Conservation (phyloP, 495 filamentous ascomycete species). For the Pyrenula aspistea region DNA sequence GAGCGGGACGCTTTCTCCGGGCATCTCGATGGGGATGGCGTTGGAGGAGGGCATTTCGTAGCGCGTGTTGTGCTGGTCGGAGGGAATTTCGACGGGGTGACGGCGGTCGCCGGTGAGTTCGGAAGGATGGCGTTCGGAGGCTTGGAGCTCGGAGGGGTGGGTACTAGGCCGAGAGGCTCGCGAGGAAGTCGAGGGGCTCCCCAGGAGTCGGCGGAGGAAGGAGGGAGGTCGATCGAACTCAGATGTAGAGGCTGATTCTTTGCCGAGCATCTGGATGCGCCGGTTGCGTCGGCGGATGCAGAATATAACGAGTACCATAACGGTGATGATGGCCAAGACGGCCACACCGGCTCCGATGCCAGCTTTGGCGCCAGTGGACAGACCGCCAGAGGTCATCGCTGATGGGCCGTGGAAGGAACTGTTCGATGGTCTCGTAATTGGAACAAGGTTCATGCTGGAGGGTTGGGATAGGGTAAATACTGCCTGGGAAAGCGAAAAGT, state of each 20-base stretch:
- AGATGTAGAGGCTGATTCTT: not conserved
- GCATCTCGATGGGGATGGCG: not conserved
- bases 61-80: not conserved
- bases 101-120: not conserved
- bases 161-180: not conserved
- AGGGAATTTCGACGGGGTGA: not conserved
- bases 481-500: constrained; percentile 44
- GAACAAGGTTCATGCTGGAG: constrained; percentile 31
- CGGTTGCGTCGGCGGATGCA: not conserved
- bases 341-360: constrained; percentile 3
- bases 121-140: not conserved
- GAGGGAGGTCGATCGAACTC: not conserved
- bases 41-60: not conserved
- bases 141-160: not conserved
- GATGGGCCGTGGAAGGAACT: constrained; percentile 28
- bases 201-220: not conserved
- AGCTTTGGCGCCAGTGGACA: constrained; percentile 4
- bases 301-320: not conserved
- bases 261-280: not conserved
- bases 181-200: not conserved
- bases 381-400: not conserved
- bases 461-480: constrained; percentile 32
- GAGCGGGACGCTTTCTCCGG: not conserved
- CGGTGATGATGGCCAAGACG: not conserved
- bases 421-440: constrained; percentile 30